Percentiles rank a stretch among this genome's conserved stretches.
Conservation (phyloP, 176 grass and related monocot species). For the Phyllostachys edulis region DNA sequence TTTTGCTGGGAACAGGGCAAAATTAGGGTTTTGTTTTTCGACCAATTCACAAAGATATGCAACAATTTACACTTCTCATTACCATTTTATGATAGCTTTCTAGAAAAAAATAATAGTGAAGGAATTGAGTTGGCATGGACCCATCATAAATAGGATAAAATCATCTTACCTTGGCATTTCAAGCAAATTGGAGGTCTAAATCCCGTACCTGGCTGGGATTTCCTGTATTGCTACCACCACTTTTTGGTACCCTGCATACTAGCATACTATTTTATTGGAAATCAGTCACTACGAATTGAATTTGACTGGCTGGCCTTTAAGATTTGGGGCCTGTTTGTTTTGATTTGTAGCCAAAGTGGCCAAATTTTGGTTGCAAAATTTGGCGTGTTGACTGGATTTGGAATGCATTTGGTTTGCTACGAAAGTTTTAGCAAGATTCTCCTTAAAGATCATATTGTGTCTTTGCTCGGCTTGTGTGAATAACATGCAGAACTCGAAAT, state of each 20-base stretch:
- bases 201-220: neutral
- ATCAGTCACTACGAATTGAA: neutral
- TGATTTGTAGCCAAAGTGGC: neutral
- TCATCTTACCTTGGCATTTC: neutral
- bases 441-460: neutral
- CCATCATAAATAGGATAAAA: neutral
- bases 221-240: neutral
- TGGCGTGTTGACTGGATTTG: neutral
- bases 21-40: neutral
- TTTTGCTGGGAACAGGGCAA: neutral
- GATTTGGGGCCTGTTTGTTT: neutral
- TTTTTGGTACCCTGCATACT: neutral
- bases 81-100: neutral
- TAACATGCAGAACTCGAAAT: neutral
- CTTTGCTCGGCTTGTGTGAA: neutral
- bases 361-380: neutral
- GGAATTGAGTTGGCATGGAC: neutral
- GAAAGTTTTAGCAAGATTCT: neutral
- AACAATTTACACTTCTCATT: neutral
- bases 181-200: neutral
- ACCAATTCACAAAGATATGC: neutral
- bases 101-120: neutral
- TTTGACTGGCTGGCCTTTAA: neutral
- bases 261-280: neutral
- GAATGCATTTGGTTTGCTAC: neutral